These are phyloP conservation scores for Cavenderia fasciculata DNA, from an alignment of 78 protist genomes.

Conservation along the genomic window DNA sequence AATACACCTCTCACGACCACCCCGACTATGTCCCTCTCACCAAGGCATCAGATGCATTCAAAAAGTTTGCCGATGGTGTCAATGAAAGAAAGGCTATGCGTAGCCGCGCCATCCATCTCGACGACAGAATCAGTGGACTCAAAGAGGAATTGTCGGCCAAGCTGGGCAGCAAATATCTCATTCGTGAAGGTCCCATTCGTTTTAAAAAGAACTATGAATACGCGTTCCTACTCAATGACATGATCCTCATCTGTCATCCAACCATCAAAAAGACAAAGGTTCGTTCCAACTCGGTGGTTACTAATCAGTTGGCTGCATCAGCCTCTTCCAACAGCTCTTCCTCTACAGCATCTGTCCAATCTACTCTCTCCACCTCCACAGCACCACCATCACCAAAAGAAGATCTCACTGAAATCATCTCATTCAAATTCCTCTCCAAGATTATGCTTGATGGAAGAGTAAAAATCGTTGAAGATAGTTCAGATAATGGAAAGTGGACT, in stretches of 20 bases:
- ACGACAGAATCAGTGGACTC: slow-evolving; percentile 47
- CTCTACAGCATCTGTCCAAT: neutral
- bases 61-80: slow-evolving; percentile 42
- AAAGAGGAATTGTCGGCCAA: slow-evolving; percentile 56
- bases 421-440: slow-evolving; percentile 37
- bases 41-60: slow-evolving; percentile 52
- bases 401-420: neutral
- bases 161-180: slow-evolving; percentile 12
- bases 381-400: slow-evolving; percentile 8
- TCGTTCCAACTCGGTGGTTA: neutral
- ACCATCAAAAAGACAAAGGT: slow-evolving; percentile 6
- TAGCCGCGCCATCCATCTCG: slow-evolving; percentile 19
- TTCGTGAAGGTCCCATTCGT: slow-evolving; percentile 51
- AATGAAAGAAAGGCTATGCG: slow-evolving; percentile 30
- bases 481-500: slow-evolving; percentile 26
- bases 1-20: slow-evolving; percentile 40
- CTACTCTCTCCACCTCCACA: neutral
- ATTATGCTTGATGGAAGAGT: slow-evolving; percentile 33
- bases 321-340: neutral
- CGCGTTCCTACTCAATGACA: slow-evolving; percentile 51
- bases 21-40: slow-evolving; percentile 16
- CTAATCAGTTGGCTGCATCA: neutral
- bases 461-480: slow-evolving; percentile 54
- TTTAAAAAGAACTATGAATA: slow-evolving; percentile 53
- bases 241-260: slow-evolving; percentile 67